These are phyloP conservation scores for Lepraria neglecta DNA, from an alignment of 495 filamentous ascomycete genomes.

Conservation along the genomic window DNA sequence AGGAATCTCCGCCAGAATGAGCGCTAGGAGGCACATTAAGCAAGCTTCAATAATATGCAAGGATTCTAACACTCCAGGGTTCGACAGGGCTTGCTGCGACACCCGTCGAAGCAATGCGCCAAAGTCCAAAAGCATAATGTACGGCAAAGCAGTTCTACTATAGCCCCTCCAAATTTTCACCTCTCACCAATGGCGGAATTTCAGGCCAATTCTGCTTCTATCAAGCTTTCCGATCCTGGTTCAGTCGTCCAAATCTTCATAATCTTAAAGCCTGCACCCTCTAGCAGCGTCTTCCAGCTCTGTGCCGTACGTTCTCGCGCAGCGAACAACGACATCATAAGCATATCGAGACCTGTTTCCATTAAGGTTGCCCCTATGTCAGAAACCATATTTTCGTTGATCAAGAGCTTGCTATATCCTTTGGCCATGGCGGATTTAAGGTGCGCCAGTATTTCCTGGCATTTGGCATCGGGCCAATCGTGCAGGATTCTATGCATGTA, in stretches of 20 bases:
- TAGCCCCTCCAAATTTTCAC: too few species aligned
- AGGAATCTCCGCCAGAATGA: too few species aligned
- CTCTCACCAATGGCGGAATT: too few species aligned
- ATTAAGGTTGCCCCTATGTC: constrained; percentile 38
- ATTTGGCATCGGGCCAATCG: constrained; percentile 41
- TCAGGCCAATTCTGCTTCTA: not conserved
- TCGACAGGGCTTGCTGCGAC: too few species aligned
- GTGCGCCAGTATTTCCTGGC: constrained; percentile 36
- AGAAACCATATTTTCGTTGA: constrained; percentile 50
- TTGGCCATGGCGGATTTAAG: constrained; percentile 36
- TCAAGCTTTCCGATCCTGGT: not conserved
- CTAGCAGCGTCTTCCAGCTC: constrained; percentile 32
- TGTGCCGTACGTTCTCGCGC: constrained; percentile 36
- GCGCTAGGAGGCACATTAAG: too few species aligned
- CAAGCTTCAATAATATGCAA: too few species aligned
- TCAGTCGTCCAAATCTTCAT: not conserved
- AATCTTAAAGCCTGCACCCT: constrained; percentile 42
- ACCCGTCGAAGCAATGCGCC: too few species aligned
- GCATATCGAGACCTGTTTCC: constrained; percentile 41
- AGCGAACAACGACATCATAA: constrained; percentile 39
- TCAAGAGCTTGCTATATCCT: constrained; percentile 35
- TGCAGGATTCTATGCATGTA: constrained; percentile 44
- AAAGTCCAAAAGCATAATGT: too few species aligned
- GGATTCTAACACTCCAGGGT: too few species aligned
- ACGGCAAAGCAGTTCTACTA: too few species aligned